phyloP scores from a whole-genome alignment of 108 stramenopile species.

The Bacterosira constricta region DNA sequence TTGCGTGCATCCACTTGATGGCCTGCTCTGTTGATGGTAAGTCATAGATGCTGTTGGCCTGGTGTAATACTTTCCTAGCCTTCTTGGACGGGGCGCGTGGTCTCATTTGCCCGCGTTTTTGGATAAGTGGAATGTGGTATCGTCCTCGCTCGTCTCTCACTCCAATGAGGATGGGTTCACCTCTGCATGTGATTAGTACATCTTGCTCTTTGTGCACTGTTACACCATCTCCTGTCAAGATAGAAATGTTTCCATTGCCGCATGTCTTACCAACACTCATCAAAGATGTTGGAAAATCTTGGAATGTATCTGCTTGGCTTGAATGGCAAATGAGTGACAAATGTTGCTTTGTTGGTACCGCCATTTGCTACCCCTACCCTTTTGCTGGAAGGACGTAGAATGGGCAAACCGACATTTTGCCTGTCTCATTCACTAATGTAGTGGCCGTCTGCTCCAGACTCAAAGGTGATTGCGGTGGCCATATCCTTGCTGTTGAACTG shows the following conservation, averaged over 20 bases:
- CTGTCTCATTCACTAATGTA: constrained; percentile 15
- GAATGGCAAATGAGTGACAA: constrained; percentile 5
- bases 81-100: neutral
- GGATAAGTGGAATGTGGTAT: constrained; percentile 21
- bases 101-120: constrained; percentile 6
- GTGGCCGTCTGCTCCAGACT: constrained; percentile 19
- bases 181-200: constrained; percentile 19
- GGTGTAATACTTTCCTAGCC: neutral
- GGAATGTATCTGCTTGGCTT: constrained; percentile 14
- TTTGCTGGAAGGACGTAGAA: constrained; percentile 9
- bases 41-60: neutral
- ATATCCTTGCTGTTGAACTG: neutral
- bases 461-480: constrained; percentile 17
- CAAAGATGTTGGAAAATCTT: constrained; percentile 6
- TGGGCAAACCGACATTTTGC: constrained; percentile 14
- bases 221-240: constrained; percentile 14
- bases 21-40: neutral
- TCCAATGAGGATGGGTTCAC: constrained; percentile 14
- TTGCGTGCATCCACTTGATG: constrained; percentile 16
- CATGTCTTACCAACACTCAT: constrained; percentile 28
- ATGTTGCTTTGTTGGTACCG: constrained; percentile 3
- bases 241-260: constrained; percentile 7
- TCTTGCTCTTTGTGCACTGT: constrained; percentile 15
- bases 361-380: constrained; percentile 26
- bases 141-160: constrained; percentile 19